Evolutionary conservation across 2,329 filamentous ascomycete species (phyloP).

Genomic region (Xylaria sp.): DNA sequence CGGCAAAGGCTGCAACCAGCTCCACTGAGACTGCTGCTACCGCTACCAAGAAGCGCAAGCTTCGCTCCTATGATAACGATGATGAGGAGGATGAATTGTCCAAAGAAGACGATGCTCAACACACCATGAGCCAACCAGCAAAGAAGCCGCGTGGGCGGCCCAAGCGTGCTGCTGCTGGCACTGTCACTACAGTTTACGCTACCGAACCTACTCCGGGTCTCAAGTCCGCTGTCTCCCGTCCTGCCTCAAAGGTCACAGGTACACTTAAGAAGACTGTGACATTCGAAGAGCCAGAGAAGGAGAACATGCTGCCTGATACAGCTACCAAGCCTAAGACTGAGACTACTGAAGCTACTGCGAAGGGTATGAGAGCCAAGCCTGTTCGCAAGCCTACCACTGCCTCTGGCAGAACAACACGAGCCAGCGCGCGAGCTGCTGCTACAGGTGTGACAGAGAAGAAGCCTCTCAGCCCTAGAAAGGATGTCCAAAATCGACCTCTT

Average conservation of each 20-base stretch:
- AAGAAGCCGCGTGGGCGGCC: conserved; percentile 54
- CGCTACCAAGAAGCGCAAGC: conserved; percentile 56
- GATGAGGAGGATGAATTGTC: conserved; percentile 52
- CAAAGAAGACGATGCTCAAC: conserved; percentile 33
- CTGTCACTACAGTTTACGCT: conserved; percentile 44
- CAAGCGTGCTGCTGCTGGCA: conserved; percentile 46
- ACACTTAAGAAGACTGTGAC: conserved; percentile 63
- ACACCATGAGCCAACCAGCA: conserved; percentile 41
- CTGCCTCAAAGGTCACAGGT: conserved; percentile 32
- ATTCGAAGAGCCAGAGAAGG: conserved; percentile 69
- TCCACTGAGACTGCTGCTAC: not conserved
- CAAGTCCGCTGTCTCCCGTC: conserved; percentile 49
- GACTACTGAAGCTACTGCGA: conserved; percentile 40
- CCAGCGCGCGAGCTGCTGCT: conserved; percentile 43
- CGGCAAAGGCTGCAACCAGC: not conserved
- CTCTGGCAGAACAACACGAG: conserved; percentile 45
- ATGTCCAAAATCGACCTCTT: conserved; percentile 58
- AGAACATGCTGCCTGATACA: conserved; percentile 58
- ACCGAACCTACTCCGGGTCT: conserved; percentile 43
- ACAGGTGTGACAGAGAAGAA: conserved; percentile 49
- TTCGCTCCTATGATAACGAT: conserved; percentile 54
- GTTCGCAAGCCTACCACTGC: conserved; percentile 53
- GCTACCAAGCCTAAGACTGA: conserved; percentile 44
- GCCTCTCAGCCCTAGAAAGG: conserved; percentile 69
- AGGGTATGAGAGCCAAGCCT: conserved; percentile 52